phyloP scores from a whole-genome alignment of 2,329 filamentous ascomycete species.

The Aspergillus pseudonomiae region DNA sequence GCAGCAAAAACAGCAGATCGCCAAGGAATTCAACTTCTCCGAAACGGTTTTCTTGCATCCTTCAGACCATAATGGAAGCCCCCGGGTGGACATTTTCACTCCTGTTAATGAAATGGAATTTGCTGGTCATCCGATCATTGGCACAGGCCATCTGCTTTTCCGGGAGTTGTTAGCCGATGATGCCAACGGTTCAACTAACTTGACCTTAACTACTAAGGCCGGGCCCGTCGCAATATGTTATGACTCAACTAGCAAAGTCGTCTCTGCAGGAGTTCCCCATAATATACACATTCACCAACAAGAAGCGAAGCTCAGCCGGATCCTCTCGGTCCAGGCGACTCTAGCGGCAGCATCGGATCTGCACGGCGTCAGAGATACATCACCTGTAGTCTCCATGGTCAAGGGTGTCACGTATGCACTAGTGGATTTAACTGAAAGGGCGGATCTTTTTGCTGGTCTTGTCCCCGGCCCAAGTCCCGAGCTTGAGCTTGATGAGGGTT shows the following conservation, averaged over 20 bases:
- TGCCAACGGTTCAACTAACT: neutral
- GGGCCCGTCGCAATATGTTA: neutral
- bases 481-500: constrained; percentile 30
- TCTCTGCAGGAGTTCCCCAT: constrained; percentile 1
- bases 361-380: neutral
- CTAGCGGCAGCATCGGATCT: neutral
- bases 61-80: constrained; percentile 36
- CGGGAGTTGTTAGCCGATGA: neutral
- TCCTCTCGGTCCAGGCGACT: neutral
- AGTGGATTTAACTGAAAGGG: neutral
- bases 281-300: neutral
- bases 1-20: constrained; percentile 60
- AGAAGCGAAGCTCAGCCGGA: neutral
- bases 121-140: constrained; percentile 63
- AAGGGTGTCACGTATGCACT: neutral
- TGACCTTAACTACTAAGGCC: neutral
- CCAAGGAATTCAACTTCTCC: constrained; percentile 65
- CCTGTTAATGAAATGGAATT: constrained; percentile 59
- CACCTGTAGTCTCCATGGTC: constrained; percentile 2
- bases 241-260: neutral
- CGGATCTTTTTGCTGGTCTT: constrained; percentile 17
- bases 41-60: constrained; percentile 66
- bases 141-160: constrained; percentile 48
- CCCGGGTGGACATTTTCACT: constrained; percentile 63
- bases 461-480: constrained; percentile 23